Evolutionary conservation across 805 yeast genomes (phyloP), one percentile per base, ranked within the genome.

Genomic region (Candida michaelii): DNA sequence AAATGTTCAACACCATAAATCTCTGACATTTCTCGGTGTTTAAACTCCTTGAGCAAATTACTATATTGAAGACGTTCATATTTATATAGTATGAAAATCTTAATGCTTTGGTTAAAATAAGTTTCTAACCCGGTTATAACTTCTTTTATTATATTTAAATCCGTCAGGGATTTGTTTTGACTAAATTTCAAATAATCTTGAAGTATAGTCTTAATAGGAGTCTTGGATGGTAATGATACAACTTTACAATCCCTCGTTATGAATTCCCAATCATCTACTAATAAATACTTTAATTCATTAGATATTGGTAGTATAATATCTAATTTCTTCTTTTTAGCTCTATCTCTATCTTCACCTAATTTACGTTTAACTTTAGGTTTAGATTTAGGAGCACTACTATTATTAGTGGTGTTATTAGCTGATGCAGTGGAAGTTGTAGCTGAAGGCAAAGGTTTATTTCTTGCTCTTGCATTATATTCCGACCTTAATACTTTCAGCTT

Each of bases 251-350:
- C 86, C 52, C 85, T 86, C 1, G 98, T 89, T 25, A 91, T 75
- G 51, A 71, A 73, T 61, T 91, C 97, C 99, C 98, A 91, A 66
- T 91, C 98, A 59, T 88, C 89, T 1, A 90, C 95, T 29, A 91
- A 66, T 3, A 82, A 54, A 5, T 83, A 67, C 60, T 89, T 90
- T 44, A 91, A 67, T 23, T 72, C 64, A 38, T 81, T 80, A 1
- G 91, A 86, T 6, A 90, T 76, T 11, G 66, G 65, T 12, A 88
- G 53, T 34, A 66, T 60, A 14, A 88, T 72, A 52, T 84, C 85
- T 33, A 69, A 59, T 38, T 67, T 60, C 43, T 60, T 56, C 44
- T 48, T 42, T 36, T 45, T 43, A n/a, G 38, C 32, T 23, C 49
- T 36, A 43, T 24, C 18, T 15, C 29, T 34, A 24, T 34, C 40